phyloP scores from a whole-genome alignment of 2,329 filamentous ascomycete species.

The Colletotrichum graminicola region DNA sequence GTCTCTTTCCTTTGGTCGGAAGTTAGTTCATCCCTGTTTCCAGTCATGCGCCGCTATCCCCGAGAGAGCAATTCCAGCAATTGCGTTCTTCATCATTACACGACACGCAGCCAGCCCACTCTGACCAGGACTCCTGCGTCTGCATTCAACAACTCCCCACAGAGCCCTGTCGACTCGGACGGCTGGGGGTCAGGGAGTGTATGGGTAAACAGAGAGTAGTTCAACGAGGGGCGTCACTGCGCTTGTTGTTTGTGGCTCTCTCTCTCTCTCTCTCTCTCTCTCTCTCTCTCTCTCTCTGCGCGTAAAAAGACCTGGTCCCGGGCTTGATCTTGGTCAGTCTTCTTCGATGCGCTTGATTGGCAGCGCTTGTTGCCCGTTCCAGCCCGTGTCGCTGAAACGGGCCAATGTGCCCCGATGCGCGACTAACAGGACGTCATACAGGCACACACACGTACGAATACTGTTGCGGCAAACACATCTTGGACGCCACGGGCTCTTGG shows the following conservation, averaged over 20 bases:
- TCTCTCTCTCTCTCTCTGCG: background rate
- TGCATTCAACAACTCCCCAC: too few species aligned
- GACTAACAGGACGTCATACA: slow-evolving; percentile 19
- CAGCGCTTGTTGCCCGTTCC: slow-evolving; percentile 37
- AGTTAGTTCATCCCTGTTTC: slow-evolving; percentile 2
- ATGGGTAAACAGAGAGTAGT: too few species aligned
- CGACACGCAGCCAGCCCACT: background rate
- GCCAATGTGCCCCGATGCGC: slow-evolving; percentile 34
- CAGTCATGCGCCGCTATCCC: slow-evolving; percentile 5
- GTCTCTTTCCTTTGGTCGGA: background rate
- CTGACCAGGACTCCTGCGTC: background rate
- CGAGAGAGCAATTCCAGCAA: slow-evolving; percentile 12
- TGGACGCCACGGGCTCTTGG: too few species aligned
- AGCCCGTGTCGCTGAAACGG: slow-evolving; percentile 37
- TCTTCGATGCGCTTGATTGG: slow-evolving; percentile 29
- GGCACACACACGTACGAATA: too few species aligned
- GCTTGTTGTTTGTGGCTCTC: background rate
- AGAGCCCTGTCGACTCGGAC: background rate
- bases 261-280: slow-evolving; percentile 1
- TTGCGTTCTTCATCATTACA: background rate
- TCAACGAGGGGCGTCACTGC: background rate
- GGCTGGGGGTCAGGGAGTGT: too few species aligned
- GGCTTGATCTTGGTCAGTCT: slow-evolving; percentile 4
- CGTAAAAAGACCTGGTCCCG: slow-evolving; percentile 1
- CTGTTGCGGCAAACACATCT: too few species aligned